phyloP scores from a whole-genome alignment of 2,329 filamentous ascomycete species.

The Cercospora nicotianae region DNA sequence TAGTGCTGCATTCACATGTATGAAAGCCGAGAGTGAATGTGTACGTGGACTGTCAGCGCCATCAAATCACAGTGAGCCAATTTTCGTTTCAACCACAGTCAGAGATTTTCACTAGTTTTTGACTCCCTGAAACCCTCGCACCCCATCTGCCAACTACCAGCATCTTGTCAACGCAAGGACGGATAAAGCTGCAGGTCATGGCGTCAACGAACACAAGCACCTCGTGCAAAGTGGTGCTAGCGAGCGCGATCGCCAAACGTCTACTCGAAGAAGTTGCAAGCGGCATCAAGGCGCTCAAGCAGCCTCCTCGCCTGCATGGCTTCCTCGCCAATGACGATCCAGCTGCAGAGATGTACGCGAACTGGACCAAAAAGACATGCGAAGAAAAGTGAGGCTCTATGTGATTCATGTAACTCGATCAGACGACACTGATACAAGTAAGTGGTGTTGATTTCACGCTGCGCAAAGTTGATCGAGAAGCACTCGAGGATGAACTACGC shows the following conservation, averaged over 20 bases:
- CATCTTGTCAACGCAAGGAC: background rate
- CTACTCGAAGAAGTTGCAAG: constrained; percentile 76
- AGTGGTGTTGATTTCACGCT: constrained; percentile 83
- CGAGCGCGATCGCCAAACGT: constrained; percentile 80
- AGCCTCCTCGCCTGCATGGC: constrained; percentile 77
- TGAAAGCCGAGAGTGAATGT: background rate
- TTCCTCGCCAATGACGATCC: constrained; percentile 92
- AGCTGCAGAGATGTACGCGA: constrained; percentile 87
- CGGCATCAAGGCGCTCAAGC: constrained; percentile 69
- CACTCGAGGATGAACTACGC: constrained; percentile 84
- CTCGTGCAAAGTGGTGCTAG: constrained; percentile 88
- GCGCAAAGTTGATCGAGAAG: constrained; percentile 78
- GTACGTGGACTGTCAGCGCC: background rate
- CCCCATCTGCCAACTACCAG: background rate
- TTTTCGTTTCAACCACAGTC: constrained; percentile 4
- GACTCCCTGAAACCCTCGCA: background rate
- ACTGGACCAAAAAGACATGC: constrained; percentile 96
- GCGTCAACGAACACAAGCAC: constrained; percentile 4
- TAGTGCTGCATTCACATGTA: background rate
- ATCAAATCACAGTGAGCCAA: constrained; percentile 8
- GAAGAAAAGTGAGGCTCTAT: constrained; percentile 79
- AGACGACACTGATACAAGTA: constrained; percentile 37
- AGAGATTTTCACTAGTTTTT: background rate
- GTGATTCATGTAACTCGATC: constrained; percentile 10
- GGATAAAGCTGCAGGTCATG: background rate